Evolutionary conservation across 2,329 filamentous ascomycete genomes (phyloP), one percentile per base, ranked within the genome.

Genomic region (Cordyceps pruinosa): DNA sequence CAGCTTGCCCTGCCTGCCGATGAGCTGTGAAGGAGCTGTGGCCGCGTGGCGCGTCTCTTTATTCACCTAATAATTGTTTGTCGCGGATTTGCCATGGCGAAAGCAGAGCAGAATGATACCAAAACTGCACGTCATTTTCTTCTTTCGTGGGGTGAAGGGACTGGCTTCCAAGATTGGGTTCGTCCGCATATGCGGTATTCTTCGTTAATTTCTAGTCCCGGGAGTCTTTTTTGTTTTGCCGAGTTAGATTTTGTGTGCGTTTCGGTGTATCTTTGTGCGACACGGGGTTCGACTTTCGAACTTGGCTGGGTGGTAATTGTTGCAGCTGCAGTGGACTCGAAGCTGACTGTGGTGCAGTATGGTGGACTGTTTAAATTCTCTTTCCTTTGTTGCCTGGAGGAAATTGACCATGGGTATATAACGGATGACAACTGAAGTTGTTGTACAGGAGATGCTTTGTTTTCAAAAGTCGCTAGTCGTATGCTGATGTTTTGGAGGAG

Each of bases 191-290:
- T 26, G 50, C 50, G 39, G 32, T 17, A 35, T 28, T 39, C 37
- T 54, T 54, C 10, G 23, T 54, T 54, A 37, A 19, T 46, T 3
- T 37, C 17, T 46, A 32, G 51, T 46, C 41, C 17, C 42, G 51
- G 35, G 25, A 41, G 39, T 56, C 30, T 30, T 41, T 53, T 46
- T 30, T 25, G n/a, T 57, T 55, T 51, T 50, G 63, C 65, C 63
- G 59, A 58, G 50, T 58, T 48, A 56, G 61, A 56, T 57, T 58
- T 57, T 58, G 10, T 57, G 59, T 58, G 45, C 61, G 52, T 58
- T 61, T 60, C 52, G 52, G 58, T 59, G 35, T 58, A 56, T 56
- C 57, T 49, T 54, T 61, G 58, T 52, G 47, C 56, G 50, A 54
- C 60, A 56, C 50, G 58, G 56, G 57, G 45, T 19, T 37, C 23